Conservation (phyloP, 1,139 yeast species). For the Saccharomycopsis crataegensis region DNA sequence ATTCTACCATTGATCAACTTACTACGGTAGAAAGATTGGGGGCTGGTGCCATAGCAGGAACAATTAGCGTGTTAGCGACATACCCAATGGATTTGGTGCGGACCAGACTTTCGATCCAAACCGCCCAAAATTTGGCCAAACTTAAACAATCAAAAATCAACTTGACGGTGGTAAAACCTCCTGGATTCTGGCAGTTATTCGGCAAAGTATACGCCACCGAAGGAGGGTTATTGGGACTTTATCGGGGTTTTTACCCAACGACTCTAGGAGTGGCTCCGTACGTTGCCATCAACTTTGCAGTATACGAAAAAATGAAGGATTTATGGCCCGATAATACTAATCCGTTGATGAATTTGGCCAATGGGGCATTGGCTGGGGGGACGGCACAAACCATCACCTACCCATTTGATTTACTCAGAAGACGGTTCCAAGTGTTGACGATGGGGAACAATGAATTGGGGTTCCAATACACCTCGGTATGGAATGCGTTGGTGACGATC, state of each 20-base stretch:
- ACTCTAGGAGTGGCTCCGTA: constrained; percentile 93
- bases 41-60: constrained; percentile 81
- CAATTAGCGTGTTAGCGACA: constrained; percentile 72
- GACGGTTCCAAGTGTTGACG: constrained; percentile 84
- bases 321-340: constrained; percentile 27
- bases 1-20: constrained; percentile 29
- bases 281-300: constrained; percentile 86
- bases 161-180: constrained; percentile 38
- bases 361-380: constrained; percentile 90
- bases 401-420: constrained; percentile 82
- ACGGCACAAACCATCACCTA: constrained; percentile 75
- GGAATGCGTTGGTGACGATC: constrained; percentile 64
- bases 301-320: constrained; percentile 76
- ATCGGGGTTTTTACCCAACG: constrained; percentile 83
- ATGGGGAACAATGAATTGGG: constrained; percentile 70
- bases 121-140: constrained; percentile 58
- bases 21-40: constrained; percentile 50
- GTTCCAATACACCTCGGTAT: constrained; percentile 65
- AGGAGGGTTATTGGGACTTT: constrained; percentile 75
- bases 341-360: constrained; percentile 34
- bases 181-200: constrained; percentile 60
- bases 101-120: constrained; percentile 82
- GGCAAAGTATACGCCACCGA: constrained; percentile 57
- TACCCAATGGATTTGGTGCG: constrained; percentile 90
- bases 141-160: constrained; percentile 38